Evolutionary conservation across 2,329 filamentous ascomycete species (phyloP), one percentile per base, ranked within the genome.

Genomic region (Drechslerella dactyloides): DNA sequence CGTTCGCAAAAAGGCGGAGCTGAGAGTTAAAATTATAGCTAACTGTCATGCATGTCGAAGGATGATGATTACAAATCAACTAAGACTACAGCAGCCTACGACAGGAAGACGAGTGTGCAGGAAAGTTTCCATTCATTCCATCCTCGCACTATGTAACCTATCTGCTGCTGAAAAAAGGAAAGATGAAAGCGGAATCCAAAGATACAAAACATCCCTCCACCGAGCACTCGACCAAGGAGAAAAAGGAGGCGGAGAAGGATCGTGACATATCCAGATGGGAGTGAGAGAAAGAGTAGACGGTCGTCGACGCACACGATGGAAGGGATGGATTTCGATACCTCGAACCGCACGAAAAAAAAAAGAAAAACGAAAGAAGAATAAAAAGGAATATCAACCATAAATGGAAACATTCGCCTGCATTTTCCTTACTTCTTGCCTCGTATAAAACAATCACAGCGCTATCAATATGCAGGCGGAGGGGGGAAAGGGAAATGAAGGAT

Each of bases 71-170:
- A 42, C 37, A 17, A n/a, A n/a, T n/a, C n/a, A n/a, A 42, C n/a
- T 42, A 42, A 13, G 4, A 15, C n/a, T 42, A 17, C n/a, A 42
- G n/a, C 37, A 15, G 37, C 37, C 13, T 42, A 17, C n/a, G 13
- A 42, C 3, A 42, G 33, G 27, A 58, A 58, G 42, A 33, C n/a
- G 48, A 58, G 27, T 13, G 55, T 24, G 37, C 44, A 48, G 23
- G 42, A 27, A 27, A 57, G 33, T 17, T n/a, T 24, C 17, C 33
- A 57, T 40, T 53, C 13, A 19, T 53, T 53, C 23, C 30, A 27
- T 30, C 24, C 24, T 30, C 17, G 17, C 19, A 3, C 44, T 48
- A 48, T 17, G 11, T 10, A 48, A 21, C 44, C 44, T 48, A 21
- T 19, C 17, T 48, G 15, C 44, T 21, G 15, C 15, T 23, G 19